A percentile compares a stretch with the other conserved stretches of the same genome.
phyloP scores from a whole-genome alignment of 2,329 filamentous ascomycete genomes.

The Thielaviopsis ethacetica region DNA sequence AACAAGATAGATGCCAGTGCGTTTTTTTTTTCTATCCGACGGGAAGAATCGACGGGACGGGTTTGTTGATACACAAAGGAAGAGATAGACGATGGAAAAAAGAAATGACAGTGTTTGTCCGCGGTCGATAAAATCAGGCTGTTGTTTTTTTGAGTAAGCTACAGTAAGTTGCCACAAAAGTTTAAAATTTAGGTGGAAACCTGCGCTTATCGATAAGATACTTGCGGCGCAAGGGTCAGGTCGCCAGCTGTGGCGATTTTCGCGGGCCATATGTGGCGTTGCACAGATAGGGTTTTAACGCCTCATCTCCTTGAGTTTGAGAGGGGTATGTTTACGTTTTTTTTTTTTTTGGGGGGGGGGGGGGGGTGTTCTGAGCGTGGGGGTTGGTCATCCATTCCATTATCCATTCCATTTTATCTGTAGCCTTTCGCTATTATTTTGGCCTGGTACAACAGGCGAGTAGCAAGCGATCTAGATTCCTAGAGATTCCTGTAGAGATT shows the following conservation, averaged over 20 bases:
- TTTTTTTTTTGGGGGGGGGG: neutral
- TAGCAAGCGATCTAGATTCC: no score
- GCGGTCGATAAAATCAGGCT: neutral
- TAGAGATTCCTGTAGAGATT: no score
- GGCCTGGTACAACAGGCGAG: no score
- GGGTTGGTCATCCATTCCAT: no score
- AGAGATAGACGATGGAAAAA: neutral
- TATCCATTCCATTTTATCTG: no score
- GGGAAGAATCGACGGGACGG: neutral
- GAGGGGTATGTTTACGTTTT: neutral
- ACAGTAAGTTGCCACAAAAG: neutral
- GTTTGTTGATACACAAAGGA: neutral
- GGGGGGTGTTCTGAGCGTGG: no score
- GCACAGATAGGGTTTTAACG: neutral
- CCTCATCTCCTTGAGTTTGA: neutral
- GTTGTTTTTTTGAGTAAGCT: neutral
- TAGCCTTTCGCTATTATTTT: no score
- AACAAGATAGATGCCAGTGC: neutral
- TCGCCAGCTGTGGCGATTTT: neutral
- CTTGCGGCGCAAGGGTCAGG: neutral
- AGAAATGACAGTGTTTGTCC: neutral
- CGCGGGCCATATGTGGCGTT: neutral
- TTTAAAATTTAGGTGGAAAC: neutral
- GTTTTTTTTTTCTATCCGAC: neutral
- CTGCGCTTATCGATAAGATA: neutral